Percentiles rank a stretch among this genome's conserved stretches.
phyloP scores from a whole-genome alignment of 192 early-diverging fungal genomes.

The Backusella psychrophila region DNA sequence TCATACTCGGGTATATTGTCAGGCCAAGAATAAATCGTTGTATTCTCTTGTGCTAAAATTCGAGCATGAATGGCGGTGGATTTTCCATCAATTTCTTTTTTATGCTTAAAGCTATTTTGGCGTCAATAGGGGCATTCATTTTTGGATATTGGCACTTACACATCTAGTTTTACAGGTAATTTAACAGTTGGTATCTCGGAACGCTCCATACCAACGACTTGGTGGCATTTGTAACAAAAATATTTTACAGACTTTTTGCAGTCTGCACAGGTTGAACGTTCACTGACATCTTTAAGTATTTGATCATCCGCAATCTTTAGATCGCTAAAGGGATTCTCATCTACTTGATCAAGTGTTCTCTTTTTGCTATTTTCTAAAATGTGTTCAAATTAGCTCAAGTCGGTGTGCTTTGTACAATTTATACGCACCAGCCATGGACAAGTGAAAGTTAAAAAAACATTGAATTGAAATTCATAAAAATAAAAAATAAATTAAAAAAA shows the following conservation, averaged over 20 bases:
- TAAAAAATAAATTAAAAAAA: background rate
- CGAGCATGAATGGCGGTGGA: conserved; percentile 89
- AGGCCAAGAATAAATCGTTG: conserved; percentile 57
- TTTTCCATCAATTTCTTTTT: conserved; percentile 77
- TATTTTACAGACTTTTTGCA: conserved; percentile 68
- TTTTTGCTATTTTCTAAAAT: background rate
- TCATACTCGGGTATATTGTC: conserved; percentile 49
- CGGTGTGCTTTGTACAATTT: background rate
- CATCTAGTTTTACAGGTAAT: conserved; percentile 71
- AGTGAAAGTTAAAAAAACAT: background rate
- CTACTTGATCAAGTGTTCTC: conserved; percentile 10
- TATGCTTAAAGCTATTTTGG: conserved; percentile 62
- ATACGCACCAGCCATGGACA: background rate
- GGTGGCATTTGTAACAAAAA: conserved; percentile 73
- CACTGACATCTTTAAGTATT: conserved; percentile 4
- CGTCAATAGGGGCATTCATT: too few relatives aligned
- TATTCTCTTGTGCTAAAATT: conserved; percentile 68
- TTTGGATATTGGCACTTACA: conserved; percentile 38
- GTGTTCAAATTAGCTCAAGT: background rate
- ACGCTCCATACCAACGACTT: conserved; percentile 47
- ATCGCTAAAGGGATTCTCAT: background rate
- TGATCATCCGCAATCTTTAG: conserved; percentile 5
- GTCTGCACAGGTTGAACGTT: conserved; percentile 41
- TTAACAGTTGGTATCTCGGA: conserved; percentile 56
- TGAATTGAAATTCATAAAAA: background rate